Percentiles rank a stretch among this genome's conserved stretches.
These are phyloP conservation scores for Coelastrella sp. DNA, from an alignment of 139 green algal genomes.

Conservation along the genomic window DNA sequence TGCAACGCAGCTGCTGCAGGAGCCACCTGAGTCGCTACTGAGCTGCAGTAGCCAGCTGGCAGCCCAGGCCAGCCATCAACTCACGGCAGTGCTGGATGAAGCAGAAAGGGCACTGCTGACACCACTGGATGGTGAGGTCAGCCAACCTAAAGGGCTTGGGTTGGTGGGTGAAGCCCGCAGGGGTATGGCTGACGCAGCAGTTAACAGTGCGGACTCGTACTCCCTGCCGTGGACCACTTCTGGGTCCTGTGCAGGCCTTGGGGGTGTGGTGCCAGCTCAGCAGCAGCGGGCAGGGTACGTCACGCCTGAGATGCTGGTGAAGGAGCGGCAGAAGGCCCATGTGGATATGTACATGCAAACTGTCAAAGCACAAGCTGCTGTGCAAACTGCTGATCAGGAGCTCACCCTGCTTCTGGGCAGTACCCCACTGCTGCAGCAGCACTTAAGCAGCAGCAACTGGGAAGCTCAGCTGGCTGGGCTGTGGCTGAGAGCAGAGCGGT, in stretches of 20 bases:
- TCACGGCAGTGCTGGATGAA: not conserved
- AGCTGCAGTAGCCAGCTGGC: conserved; percentile 17
- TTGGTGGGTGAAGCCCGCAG: not conserved
- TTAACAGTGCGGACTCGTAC: not conserved
- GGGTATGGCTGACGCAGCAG: not conserved
- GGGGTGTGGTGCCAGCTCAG: not conserved
- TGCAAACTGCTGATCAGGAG: not conserved
- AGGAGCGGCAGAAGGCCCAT: conserved; percentile 30
- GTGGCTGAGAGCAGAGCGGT: not conserved
- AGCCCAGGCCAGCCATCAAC: not conserved
- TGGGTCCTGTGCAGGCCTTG: not conserved
- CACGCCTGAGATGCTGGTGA: conserved; percentile 20
- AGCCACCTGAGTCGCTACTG: not conserved
- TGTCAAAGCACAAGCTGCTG: not conserved
- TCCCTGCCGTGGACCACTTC: not conserved
- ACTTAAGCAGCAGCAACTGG: not conserved
- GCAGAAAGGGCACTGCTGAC: conserved; percentile 23
- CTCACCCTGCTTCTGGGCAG: not conserved
- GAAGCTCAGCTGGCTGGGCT: conserved; percentile 8
- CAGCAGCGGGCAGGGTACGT: not conserved
- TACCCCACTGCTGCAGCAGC: conserved; percentile 10
- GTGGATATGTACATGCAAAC: conserved; percentile 3
- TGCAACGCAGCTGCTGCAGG: conserved; percentile 26
- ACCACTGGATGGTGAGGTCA: not conserved
- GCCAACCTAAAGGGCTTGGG: not conserved